Conservation (phyloP, 805 yeast species). For the Metschnikowia hibisci region DNA sequence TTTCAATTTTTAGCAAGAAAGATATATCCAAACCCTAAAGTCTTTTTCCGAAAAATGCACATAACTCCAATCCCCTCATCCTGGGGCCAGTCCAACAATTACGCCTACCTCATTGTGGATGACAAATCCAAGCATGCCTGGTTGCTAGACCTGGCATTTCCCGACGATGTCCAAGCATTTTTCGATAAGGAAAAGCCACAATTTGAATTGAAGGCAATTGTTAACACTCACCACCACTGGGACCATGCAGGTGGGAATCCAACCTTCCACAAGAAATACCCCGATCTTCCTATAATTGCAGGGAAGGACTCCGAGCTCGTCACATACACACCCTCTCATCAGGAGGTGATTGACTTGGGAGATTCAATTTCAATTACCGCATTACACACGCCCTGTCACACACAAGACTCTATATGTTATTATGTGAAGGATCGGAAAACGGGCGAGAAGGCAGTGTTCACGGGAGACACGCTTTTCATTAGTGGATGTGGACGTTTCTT, state of each 20-base stretch:
- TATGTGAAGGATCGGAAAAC: slow-evolving; percentile 62
- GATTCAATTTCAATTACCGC: slow-evolving; percentile 64
- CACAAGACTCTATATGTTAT: slow-evolving; percentile 93
- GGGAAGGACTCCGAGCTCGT: slow-evolving; percentile 81
- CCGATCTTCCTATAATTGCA: slow-evolving; percentile 65
- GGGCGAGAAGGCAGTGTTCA: slow-evolving; percentile 71
- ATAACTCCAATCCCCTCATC: slow-evolving; percentile 83
- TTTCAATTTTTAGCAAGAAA: background rate
- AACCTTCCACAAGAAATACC: slow-evolving; percentile 36
- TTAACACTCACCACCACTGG: slow-evolving; percentile 93
- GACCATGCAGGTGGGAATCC: slow-evolving; percentile 92
- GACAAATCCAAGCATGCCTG: slow-evolving; percentile 63
- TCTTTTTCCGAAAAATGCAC: slow-evolving; percentile 55
- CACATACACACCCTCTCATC: slow-evolving; percentile 63
- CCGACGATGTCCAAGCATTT: slow-evolving; percentile 51
- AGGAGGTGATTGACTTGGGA: slow-evolving; percentile 62
- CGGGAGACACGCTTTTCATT: slow-evolving; percentile 92
- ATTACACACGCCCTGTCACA: slow-evolving; percentile 95
- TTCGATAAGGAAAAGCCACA: slow-evolving; percentile 40
- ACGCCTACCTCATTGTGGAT: slow-evolving; percentile 76
- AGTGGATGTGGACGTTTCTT: slow-evolving; percentile 97
- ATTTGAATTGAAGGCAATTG: slow-evolving; percentile 65
- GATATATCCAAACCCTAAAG: background rate
- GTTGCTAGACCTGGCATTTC: slow-evolving; percentile 91
- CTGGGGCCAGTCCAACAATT: slow-evolving; percentile 93